A percentile compares a stretch with the other conserved stretches of the same genome.
Conservation (phyloP, 768 basidiomycete genomes). For the Boletus pseudo-olivaceus region DNA sequence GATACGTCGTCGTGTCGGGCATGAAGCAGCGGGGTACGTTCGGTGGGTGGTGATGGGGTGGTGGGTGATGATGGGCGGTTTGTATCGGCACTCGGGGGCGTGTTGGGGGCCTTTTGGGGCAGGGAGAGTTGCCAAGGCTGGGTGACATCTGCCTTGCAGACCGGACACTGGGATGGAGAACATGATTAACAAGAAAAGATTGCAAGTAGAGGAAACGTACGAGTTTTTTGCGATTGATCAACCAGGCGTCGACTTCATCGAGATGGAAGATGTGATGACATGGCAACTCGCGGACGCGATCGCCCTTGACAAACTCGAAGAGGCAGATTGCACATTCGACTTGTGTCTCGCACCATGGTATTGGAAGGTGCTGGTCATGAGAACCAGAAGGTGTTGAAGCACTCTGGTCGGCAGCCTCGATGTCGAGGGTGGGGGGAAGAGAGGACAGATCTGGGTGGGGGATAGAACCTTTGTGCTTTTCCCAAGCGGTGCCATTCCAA, state of each 20-base stretch:
- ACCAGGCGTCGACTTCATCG: constrained; percentile 88
- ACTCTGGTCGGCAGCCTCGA: constrained; percentile 36
- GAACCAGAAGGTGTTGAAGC: constrained; percentile 24
- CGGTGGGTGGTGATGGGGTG: constrained; percentile 21
- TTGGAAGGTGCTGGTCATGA: constrained; percentile 31
- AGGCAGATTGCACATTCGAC: constrained; percentile 93
- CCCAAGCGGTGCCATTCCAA: constrained; percentile 78
- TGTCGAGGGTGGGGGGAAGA: constrained; percentile 26
- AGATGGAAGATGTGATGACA: constrained; percentile 96
- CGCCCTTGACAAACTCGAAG: constrained; percentile 80
- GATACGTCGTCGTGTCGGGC: constrained; percentile 12
- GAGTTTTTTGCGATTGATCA: constrained; percentile 88
- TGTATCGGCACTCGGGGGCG: neutral
- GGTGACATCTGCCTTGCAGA: constrained; percentile 92
- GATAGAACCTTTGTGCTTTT: constrained; percentile 56
- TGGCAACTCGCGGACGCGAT: constrained; percentile 86
- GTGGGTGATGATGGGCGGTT: constrained; percentile 8
- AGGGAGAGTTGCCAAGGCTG: constrained; percentile 41
- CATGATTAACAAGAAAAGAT: constrained; percentile 4
- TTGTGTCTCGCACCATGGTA: constrained; percentile 79
- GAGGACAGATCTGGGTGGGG: constrained; percentile 28
- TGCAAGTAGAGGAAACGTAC: constrained; percentile 44
- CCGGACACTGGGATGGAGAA: constrained; percentile 61
- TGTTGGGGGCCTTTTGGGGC: constrained; percentile 8
- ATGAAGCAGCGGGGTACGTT: constrained; percentile 34